A percentile compares a stretch with the other conserved stretches of the same genome.
Conservation (phyloP, 257 asterid species). For the Cinchona pubescens region DNA sequence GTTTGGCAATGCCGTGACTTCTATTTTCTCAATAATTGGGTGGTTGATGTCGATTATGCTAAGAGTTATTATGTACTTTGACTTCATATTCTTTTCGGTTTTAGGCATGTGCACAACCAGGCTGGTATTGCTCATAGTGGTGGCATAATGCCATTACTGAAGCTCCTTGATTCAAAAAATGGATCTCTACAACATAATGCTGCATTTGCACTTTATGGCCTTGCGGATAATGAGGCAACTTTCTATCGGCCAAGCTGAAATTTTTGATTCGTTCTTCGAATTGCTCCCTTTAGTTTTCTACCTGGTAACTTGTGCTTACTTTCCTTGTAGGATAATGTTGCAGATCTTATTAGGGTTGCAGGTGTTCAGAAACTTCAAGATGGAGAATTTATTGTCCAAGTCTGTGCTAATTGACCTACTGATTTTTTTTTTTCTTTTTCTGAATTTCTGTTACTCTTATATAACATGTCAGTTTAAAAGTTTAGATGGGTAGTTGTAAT, state of each 20-base stretch:
- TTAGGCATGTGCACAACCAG: conserved; percentile 90
- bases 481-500: not conserved
- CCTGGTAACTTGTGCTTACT: not conserved
- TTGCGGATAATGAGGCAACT: conserved; percentile 93
- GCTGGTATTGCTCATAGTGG: conserved; percentile 98
- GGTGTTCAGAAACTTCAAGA: conserved; percentile 97
- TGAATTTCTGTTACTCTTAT: not conserved
- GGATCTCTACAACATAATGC: conserved; percentile 98
- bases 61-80: not conserved
- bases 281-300: not conserved
- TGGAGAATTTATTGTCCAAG: conserved; percentile 95
- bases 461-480: not conserved
- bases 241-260: not conserved
- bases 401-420: conserved; percentile 17
- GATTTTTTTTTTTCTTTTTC: not conserved
- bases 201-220: conserved; percentile 98
- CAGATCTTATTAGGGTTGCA: conserved; percentile 83
- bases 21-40: not conserved
- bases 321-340: conserved; percentile 78
- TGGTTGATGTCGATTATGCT: not conserved
- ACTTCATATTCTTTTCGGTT: conserved; percentile 5
- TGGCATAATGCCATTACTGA: conserved; percentile 71
- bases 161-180: conserved; percentile 91
- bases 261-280: not conserved
- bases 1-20: not conserved